These are phyloP conservation scores for Fallopia convolvulus DNA, from an alignment of 148 eudicot genomes.

Conservation along the genomic window DNA sequence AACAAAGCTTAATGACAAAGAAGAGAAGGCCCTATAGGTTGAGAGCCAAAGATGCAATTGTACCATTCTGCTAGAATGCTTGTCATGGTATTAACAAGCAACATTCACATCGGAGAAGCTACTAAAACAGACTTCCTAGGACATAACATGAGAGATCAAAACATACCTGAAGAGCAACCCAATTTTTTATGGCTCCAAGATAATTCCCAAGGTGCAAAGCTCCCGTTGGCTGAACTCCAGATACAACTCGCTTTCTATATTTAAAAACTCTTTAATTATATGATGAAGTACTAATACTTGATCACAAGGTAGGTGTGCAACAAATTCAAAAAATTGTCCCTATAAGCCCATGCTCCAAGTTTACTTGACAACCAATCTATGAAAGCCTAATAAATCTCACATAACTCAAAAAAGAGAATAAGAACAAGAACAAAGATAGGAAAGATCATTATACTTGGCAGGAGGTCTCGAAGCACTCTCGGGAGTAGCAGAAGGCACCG, in stretches of 20 bases:
- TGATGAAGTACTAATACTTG: background rate
- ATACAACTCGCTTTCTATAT: slow-evolving; percentile 85
- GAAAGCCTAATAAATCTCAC: background rate
- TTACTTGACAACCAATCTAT: background rate
- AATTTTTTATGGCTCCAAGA: slow-evolving; percentile 91
- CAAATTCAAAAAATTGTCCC: background rate
- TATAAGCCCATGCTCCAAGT: background rate
- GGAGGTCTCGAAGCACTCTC: background rate
- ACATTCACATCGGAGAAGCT: background rate
- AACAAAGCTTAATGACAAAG: background rate
- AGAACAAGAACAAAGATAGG: background rate
- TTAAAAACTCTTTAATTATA: background rate
- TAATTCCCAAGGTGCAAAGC: slow-evolving; percentile 91
- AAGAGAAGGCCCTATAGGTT: background rate
- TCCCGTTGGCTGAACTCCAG: slow-evolving; percentile 98
- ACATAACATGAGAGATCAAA: background rate
- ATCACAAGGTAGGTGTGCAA: background rate
- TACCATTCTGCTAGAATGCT: background rate
- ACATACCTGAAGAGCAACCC: slow-evolving; percentile 78
- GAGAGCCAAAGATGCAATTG: background rate
- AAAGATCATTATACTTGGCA: background rate
- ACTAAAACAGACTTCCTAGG: background rate
- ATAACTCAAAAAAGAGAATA: background rate
- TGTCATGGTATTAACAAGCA: background rate
- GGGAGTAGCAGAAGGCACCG: slow-evolving; percentile 29